Evolutionary conservation across 2,329 filamentous ascomycete genomes (phyloP), one percentile per base, ranked within the genome.

Genomic region (Ascochyta koolunga): DNA sequence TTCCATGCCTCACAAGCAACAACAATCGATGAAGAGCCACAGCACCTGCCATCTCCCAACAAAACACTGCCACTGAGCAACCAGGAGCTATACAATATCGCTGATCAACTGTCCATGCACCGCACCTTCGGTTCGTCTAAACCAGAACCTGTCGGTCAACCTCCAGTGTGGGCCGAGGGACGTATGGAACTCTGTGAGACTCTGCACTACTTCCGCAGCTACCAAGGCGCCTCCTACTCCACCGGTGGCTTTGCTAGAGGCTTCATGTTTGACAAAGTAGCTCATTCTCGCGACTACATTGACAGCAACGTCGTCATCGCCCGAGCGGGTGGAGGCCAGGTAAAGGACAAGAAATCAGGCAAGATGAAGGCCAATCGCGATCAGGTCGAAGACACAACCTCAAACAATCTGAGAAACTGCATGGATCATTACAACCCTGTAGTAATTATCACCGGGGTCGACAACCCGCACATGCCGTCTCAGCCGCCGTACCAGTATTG

Each of bases 141-240:
- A 44, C 73, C 73, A 6, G 41, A 62, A 4, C 73, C 79, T 6
- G 40, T 47, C 16, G 69, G 70, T 16, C 53, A 68, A 16, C 83
- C 84, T 6, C 71, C 76, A 10, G 80, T 85, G 0, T 89, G 84
- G 83, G 79, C 86, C 0, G 76, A 83, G 5, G 76, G 73, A 31
- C 80, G 88, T 4, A 82, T 86, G 52, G 81, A 82, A 13, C 73
- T 91, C 0, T 89, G 84, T 59, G 86, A 90, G 62, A 80, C 86
- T 0, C 65, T 90, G 0, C 79, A 82, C 0, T 89, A 86, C 71
- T 90, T 84, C 70, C 82, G 79, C 13, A 75, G 82, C 1, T 84
- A 85, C 32, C 84, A 91, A 60, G 79, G 83, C 1, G 85, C 84
- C 5, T 76, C 80, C 4, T 86, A 91, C 49, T 77, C 78, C 0